phyloP scores from a whole-genome alignment of 441 rosid species.

The Rhodomyrtus psidioides region DNA sequence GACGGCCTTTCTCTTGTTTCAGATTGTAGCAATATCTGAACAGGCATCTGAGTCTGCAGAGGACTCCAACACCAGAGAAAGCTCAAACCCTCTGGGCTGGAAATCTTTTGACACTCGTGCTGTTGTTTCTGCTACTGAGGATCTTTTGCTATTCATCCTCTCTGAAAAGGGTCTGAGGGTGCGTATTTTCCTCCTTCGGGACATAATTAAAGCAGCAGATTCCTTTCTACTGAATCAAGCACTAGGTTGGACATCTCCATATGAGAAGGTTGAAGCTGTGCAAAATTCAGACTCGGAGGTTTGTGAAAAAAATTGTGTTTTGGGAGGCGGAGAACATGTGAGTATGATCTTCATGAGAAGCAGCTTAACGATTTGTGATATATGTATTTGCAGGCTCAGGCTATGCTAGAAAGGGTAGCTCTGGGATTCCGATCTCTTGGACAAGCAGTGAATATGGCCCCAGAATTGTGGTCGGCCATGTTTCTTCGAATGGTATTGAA shows the following conservation, averaged over 20 bases:
- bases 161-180: slow-evolving; percentile 84
- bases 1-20: slow-evolving; percentile 7
- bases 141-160: slow-evolving; percentile 72
- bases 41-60: slow-evolving; percentile 55
- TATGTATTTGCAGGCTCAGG: slow-evolving; percentile 29
- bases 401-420: slow-evolving; percentile 39
- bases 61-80: slow-evolving; percentile 27
- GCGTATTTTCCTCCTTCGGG: slow-evolving; percentile 70
- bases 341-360: not conserved
- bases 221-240: slow-evolving; percentile 47
- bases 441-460: slow-evolving; percentile 65
- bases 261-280: slow-evolving; percentile 19
- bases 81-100: slow-evolving; percentile 38
- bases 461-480: slow-evolving; percentile 84
- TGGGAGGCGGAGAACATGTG: not conserved
- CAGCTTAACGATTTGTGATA: not conserved
- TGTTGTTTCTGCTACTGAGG: slow-evolving; percentile 92
- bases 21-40: slow-evolving; percentile 91
- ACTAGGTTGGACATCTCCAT: slow-evolving; percentile 19
- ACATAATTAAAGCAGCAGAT: slow-evolving; percentile 65
- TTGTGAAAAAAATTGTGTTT: not conserved
- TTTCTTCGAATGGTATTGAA: slow-evolving; percentile 48
- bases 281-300: slow-evolving; percentile 31
- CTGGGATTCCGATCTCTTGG: slow-evolving; percentile 47
- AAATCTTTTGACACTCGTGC: slow-evolving; percentile 85